These are phyloP conservation scores for Cercophora scortea DNA, from an alignment of 495 filamentous ascomycete genomes.

Conservation along the genomic window DNA sequence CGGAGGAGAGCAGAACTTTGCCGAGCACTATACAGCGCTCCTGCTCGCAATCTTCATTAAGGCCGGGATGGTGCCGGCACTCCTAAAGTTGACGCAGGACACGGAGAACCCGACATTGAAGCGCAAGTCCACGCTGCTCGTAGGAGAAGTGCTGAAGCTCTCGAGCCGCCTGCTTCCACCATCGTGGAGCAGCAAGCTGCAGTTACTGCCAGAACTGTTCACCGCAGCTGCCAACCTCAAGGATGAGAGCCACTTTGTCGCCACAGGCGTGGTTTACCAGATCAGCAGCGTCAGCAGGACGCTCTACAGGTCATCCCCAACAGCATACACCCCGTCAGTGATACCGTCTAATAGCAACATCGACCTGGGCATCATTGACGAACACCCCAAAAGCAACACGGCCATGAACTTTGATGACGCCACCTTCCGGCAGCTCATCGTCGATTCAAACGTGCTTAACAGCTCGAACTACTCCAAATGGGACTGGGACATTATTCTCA, in stretches of 20 bases:
- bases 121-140: slow-evolving; percentile 80
- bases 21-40: slow-evolving; percentile 90
- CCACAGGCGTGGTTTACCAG: slow-evolving; percentile 86
- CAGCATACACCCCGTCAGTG: slow-evolving; percentile 27
- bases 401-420: slow-evolving; percentile 76
- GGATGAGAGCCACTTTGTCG: slow-evolving; percentile 64
- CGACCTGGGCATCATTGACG: slow-evolving; percentile 39
- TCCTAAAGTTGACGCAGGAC: slow-evolving; percentile 64
- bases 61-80: slow-evolving; percentile 69
- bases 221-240: slow-evolving; percentile 63
- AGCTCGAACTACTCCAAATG: slow-evolving; percentile 86
- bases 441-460: slow-evolving; percentile 81
- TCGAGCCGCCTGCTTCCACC: slow-evolving; percentile 77
- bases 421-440: slow-evolving; percentile 72
- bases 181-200: slow-evolving; percentile 67
- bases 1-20: slow-evolving; percentile 66
- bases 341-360: slow-evolving; percentile 28
- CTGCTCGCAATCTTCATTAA: slow-evolving; percentile 79
- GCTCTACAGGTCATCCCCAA: slow-evolving; percentile 66
- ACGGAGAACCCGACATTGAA: slow-evolving; percentile 66
- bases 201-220: slow-evolving; percentile 78
- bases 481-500: slow-evolving; percentile 90
- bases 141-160: slow-evolving; percentile 85
- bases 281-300: slow-evolving; percentile 96
- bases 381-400: slow-evolving; percentile 64